Base-by-base conservation (phyloP, 306 rosid genomes). In the Quercus berberidifolia region DNA sequence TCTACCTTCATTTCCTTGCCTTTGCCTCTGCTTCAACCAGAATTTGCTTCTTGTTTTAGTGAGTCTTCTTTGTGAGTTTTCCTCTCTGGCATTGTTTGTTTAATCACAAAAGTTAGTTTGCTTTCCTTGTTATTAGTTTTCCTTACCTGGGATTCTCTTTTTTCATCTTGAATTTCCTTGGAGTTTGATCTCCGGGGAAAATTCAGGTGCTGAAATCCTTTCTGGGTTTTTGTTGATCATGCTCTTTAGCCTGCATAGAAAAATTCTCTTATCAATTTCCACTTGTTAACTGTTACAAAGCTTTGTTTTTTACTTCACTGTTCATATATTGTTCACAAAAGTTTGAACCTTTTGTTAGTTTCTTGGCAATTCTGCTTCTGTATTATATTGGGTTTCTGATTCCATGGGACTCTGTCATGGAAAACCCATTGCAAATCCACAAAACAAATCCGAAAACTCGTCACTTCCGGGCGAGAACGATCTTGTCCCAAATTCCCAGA, bases 341-440 rank as follows among this genome's bases (percentile, higher is more conserved):
- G 69, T 51, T 68, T 3, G 17, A 71, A 71, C 33, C 57, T 77
- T 75, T 35, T 55, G 59, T 55, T 25, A 51, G 54, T 70, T 30
- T 30, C 81, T 74, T 51, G 55, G 72, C 30, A 62, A 65, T 74
- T 81, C 74, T 38, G 15, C 30, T 21, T 43, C 51, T 62, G 41
- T 64, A 49, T 79, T 63, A 25, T 69, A 31, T 56, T 78, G 81
- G 79, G 77, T 78, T 72, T 83, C 70, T 19, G 84, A 59, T 62
- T 76, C 85, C 90, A 90, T 90, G 94, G 94, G 94, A 79, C 90
- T 90, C 80, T 90, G 94, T 80, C 91, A 90, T 80, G 92, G 91
- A 87, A 90, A 88, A 80, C 91, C 86, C 71, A 71, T 81, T 72
- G 87, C 76, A 86, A 73, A 82, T 81, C 76, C 89, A 57, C 78